These are phyloP conservation scores for Aspergillus hortae DNA, from an alignment of 2,329 filamentous ascomycete genomes.

Conservation along the genomic window DNA sequence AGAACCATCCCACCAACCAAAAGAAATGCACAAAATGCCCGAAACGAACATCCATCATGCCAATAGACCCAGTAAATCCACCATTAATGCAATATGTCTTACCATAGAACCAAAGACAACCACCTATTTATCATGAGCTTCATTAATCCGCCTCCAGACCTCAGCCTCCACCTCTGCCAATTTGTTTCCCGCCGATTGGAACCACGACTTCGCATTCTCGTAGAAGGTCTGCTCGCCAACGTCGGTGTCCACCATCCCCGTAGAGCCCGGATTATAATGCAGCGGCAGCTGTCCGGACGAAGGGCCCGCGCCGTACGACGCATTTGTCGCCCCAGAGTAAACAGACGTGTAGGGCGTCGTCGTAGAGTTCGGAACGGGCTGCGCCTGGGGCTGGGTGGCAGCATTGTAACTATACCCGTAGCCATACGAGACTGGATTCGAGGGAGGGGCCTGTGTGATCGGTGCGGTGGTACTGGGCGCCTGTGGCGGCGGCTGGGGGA, in stretches of 20 bases:
- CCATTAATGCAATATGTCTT: no score
- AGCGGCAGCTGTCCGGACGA: slow-evolving; percentile 14
- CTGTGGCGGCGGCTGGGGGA: slow-evolving; percentile 4
- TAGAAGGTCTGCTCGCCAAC: slow-evolving; percentile 24
- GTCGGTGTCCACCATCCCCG: slow-evolving; percentile 15
- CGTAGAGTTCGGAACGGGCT: slow-evolving; percentile 18
- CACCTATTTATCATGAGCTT: slow-evolving; percentile 26
- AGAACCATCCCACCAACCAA: no score
- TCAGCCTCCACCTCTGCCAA: slow-evolving; percentile 45
- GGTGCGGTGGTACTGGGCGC: slow-evolving; percentile 6
- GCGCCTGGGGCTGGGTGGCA: slow-evolving; percentile 12
- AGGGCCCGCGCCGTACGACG: not conserved
- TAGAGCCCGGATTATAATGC: slow-evolving; percentile 10
- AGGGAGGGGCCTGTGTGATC: slow-evolving; percentile 15
- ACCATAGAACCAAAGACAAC: not conserved
- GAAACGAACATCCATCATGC: no score
- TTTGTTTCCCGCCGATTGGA: slow-evolving; percentile 37
- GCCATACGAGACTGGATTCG: slow-evolving; percentile 17
- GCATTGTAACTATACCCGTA: slow-evolving; percentile 17
- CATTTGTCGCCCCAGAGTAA: slow-evolving; percentile 14
- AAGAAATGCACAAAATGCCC: no score
- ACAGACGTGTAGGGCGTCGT: slow-evolving; percentile 24
- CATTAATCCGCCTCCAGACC: slow-evolving; percentile 47
- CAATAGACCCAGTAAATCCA: no score
- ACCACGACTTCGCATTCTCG: slow-evolving; percentile 42